Evolutionary conservation across 169 alveolate genomes (phyloP).

Genomic region (Plasmodium berghei): DNA sequence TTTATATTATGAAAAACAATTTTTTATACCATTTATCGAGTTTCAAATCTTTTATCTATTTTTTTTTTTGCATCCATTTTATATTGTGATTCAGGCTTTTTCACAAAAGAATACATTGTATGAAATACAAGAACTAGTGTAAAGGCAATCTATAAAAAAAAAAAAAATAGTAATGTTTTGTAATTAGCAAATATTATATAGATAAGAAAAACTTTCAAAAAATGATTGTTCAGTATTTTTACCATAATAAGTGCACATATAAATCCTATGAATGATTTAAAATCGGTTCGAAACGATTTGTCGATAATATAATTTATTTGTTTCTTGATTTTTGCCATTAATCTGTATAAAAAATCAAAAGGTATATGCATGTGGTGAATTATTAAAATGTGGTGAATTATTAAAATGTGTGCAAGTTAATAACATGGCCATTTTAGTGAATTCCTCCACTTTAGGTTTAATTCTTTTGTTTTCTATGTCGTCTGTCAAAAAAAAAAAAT

Average conservation of each 20-base stretch:
- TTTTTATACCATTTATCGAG: neutral
- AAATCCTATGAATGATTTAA: slow-evolving; percentile 39
- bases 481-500: slow-evolving; percentile 10
- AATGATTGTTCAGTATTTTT: neutral
- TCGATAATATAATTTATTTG: slow-evolving; percentile 43
- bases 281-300: slow-evolving; percentile 44
- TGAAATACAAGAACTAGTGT: slow-evolving; percentile 29
- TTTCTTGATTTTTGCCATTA: slow-evolving; percentile 9
- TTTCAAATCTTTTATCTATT: neutral
- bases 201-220: no score
- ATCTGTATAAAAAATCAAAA: slow-evolving; percentile 10
- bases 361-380: neutral
- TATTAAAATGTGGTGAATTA: neutral
- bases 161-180: neutral
- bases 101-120: slow-evolving; percentile 5
- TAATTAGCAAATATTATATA: neutral
- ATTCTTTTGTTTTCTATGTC: slow-evolving; percentile 23
- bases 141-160: neutral
- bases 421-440: slow-evolving; percentile 29
- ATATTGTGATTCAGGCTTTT: neutral
- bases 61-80: neutral
- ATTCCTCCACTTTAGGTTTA: slow-evolving; percentile 26
- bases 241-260: slow-evolving; percentile 45
- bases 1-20: no score
- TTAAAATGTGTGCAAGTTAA: neutral